Evolutionary conservation across 1,139 yeast genomes (phyloP).

Genomic region (Magnusiomyces ingens): DNA sequence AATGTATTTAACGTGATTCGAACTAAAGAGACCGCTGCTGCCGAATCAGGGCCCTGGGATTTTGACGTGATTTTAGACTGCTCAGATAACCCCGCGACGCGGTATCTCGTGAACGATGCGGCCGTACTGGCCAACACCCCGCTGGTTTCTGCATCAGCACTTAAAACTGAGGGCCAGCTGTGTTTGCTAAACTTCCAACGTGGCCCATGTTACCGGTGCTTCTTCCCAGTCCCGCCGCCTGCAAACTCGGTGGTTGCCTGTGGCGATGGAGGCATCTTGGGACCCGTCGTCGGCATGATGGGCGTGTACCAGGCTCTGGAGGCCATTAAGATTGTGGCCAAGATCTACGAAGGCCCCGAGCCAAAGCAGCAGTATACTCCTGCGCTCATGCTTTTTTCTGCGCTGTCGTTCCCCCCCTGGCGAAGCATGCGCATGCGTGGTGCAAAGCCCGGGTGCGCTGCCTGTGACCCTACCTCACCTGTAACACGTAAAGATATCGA

Average conservation of each 20-base stretch:
- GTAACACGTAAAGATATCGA: conserved; percentile 42
- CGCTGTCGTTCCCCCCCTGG: conserved; percentile 64
- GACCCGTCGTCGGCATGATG: conserved; percentile 89
- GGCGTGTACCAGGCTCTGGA: conserved; percentile 90
- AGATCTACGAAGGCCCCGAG: conserved; percentile 35
- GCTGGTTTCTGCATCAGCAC: conserved; percentile 85
- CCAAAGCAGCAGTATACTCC: conserved; percentile 46
- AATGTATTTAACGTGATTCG: conserved; percentile 60
- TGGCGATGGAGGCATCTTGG: conserved; percentile 91
- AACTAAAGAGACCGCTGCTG: background rate
- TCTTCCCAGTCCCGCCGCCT: conserved; percentile 87
- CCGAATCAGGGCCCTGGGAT: conserved; percentile 2
- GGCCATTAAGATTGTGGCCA: conserved; percentile 65
- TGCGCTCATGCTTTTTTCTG: conserved; percentile 62
- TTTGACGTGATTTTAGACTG: conserved; percentile 85
- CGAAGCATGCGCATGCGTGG: conserved; percentile 77
- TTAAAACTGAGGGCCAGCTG: conserved; percentile 87
- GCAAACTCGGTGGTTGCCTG: conserved; percentile 79
- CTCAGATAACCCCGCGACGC: conserved; percentile 84
- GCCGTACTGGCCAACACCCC: conserved; percentile 65
- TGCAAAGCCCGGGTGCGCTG: conserved; percentile 51
- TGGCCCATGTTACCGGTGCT: conserved; percentile 95
- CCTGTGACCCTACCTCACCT: conserved; percentile 50
- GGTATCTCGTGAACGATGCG: conserved; percentile 84
- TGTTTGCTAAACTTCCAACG: conserved; percentile 58